Evolutionary conservation across 31 red algal genomes (phyloP).

Genomic region (Odonthalia washingtoniensis): DNA sequence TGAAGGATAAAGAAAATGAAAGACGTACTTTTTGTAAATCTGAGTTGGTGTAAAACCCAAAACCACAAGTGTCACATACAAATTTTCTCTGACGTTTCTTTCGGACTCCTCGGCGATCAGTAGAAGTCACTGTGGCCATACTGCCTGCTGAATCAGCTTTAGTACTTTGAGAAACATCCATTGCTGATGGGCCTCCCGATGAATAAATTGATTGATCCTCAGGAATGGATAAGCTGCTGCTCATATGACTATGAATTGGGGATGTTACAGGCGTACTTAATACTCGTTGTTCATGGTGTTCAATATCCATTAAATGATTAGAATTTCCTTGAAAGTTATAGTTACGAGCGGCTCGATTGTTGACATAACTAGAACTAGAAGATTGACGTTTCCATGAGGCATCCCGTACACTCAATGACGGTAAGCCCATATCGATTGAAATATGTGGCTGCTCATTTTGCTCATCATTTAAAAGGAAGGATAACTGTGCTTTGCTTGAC

Average conservation of each 20-base stretch:
- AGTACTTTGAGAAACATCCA: not conserved
- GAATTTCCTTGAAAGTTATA: not conserved
- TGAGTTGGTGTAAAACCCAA: slow-evolving; percentile 48
- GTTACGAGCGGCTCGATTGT: not conserved
- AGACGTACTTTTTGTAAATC: slow-evolving; percentile 44
- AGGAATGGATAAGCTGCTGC: not conserved
- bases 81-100: slow-evolving; percentile 40
- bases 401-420: not conserved
- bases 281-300: not conserved
- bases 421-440: not conserved
- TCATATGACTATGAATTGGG: not conserved
- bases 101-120: slow-evolving; percentile 5
- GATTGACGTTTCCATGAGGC: no score
- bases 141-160: not conserved
- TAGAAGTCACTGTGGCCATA: not conserved
- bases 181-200: not conserved
- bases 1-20: not conserved
- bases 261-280: not conserved
- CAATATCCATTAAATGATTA: not conserved
- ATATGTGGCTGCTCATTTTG: not conserved
- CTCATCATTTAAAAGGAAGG: not conserved
- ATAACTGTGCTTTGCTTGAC: not conserved
- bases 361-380: no score
- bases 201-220: not conserved
- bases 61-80: slow-evolving; percentile 24